These are phyloP conservation scores for Rhodotorula diobovata DNA, from an alignment of 768 basidiomycete genomes.

Conservation along the genomic window DNA sequence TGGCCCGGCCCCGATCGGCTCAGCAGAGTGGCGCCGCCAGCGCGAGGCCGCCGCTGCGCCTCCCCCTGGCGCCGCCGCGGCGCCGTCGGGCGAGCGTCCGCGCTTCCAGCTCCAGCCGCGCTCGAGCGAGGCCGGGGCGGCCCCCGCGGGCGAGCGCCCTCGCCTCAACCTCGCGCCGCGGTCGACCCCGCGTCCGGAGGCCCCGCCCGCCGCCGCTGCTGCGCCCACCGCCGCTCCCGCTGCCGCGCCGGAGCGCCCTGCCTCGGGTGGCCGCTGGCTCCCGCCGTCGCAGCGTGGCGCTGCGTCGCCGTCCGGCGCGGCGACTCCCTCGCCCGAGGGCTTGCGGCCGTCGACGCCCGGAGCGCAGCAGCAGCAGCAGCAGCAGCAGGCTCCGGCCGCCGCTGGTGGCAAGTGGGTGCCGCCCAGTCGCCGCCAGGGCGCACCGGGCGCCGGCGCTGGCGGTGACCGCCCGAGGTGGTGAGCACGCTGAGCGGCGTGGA, in stretches of 20 bases:
- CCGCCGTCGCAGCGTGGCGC: background rate
- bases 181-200: conserved; percentile 2
- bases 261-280: background rate
- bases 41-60: conserved; percentile 7
- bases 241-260: background rate
- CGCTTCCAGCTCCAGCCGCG: conserved; percentile 26
- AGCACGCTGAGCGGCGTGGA: no score
- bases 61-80: background rate
- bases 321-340: background rate
- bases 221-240: background rate
- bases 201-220: conserved; percentile 16
- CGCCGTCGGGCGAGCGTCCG: conserved; percentile 24
- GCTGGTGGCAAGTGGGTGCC: background rate
- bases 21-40: conserved; percentile 26
- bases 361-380: no score
- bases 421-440: background rate
- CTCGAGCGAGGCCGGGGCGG: background rate
- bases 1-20: conserved; percentile 18
- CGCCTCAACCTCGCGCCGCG: conserved; percentile 19
- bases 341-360: conserved; percentile 2
- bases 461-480: background rate
- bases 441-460: no score
- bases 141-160: conserved; percentile 28
- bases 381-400: no score
- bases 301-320: background rate